Base-by-base conservation (phyloP, 1,284 basidiomycete species). In the Ustanciosporium gigantosporum region DNA sequence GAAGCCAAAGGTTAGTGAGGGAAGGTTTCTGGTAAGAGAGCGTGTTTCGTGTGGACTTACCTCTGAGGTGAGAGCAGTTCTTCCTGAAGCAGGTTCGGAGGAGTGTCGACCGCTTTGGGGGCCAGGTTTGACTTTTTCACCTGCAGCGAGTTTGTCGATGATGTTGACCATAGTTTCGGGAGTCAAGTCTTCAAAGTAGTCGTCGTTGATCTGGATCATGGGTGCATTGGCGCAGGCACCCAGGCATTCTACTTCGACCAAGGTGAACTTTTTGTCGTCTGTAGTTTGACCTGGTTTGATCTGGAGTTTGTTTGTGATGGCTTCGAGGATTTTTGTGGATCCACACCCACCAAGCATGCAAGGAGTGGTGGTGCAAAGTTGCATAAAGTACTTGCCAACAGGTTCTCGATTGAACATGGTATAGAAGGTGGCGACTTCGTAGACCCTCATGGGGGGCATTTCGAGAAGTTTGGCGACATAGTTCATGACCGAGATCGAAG, bases 161-260 rank as follows among this genome's bases (percentile, higher is more conserved):
- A 98, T 83, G 79, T 88, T 88, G 82, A 88, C 87, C 20, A 92
- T 94, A 9, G 89, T 87, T 72, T 88, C 86, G 2, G 90, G 85
- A n/a, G 93, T 97, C 46, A 99, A 83, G 78, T 99, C 94, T 86
- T 99, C 94, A 79, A 93, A 98, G 82, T 90, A 99, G 79, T 96
- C 91, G 76, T 98, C 95, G 42, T 89, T 89, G 77, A 98, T 85
- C 68, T 89, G 92, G 79, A 98, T 83, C 94, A 98, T 99, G 11
- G 94, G 94, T n/a, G 95, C 95, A 80, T 97, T 99, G 69, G 89
- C 89, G 81, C 94, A 99, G 40, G 94, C 95, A 36, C 75, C 94
- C 70, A 97, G 87, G 80, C 94, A 99, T 81, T 98, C 94, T 32
- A 98, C 94, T 80, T 99, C 94, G 59, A 98, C 85, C 38, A 98